Evolutionary conservation across 1,284 basidiomycete species (phyloP), one percentile per base, ranked within the genome.

Genomic region (Singerocomus inundabilis): DNA sequence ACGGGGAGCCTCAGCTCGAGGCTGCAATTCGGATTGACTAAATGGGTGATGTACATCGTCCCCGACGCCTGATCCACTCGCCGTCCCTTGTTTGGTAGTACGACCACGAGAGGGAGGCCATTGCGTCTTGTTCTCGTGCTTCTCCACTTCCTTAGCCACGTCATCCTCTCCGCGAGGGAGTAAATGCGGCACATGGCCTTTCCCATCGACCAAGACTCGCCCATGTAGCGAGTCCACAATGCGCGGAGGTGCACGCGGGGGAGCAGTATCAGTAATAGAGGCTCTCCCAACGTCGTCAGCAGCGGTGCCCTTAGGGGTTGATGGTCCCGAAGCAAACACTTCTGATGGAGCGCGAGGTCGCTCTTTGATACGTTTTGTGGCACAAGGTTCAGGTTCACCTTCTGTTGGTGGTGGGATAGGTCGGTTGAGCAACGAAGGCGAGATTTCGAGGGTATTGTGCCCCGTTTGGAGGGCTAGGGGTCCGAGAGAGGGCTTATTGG

Each of bases 91-190:
- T 41, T 50, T 45, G 30, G 40, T 13, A 6, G 39, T 16, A 37
- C 1, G 44, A 9, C 31, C 18, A 16, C 60, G 60, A 35, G 11
- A n/a, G 1, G 60, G 66, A n/a, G 66, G 64, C 62, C 60, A 66
- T 24, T 3, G 29, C 1, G 6, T 11, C 5, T 35, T 16, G 1
- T 35, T 35, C 0, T 21, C n/a, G 21, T 21, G 21, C 6, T 16
- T 25, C 4, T 40, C 48, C 2, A 32, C 41, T 4, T 38, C 44
- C 13, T 48, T 37, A 9, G 12, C n/a, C 3, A 0, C 25, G 0
- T 38, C 25, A 31, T 18, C n/a, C n/a, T 37, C 42, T 1, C 11
- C 16, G 6, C 3, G 31, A 40, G 42, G 18, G 21, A 51, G 3
- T 13, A 32, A 10, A 7, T 42, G 53, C 2, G 55, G 65, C 2